Evolutionary conservation across 2,329 filamentous ascomycete species (phyloP).

Genomic region (Curvularia hawaiiensis): DNA sequence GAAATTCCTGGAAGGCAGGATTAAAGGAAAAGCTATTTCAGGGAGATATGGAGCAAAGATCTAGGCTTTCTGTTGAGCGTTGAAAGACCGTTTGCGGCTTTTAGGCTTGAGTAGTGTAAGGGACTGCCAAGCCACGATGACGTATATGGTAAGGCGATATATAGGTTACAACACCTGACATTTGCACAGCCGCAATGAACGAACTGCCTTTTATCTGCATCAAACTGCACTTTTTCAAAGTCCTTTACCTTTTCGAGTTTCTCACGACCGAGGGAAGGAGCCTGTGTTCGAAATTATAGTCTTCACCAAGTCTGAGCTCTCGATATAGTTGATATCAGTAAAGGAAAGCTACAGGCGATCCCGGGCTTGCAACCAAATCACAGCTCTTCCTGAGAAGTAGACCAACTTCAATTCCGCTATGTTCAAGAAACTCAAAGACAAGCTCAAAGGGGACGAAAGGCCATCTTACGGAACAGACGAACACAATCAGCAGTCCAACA

Average conservation of each 20-base stretch:
- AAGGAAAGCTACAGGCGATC: neutral
- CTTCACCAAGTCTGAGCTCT: neutral
- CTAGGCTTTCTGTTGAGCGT: neutral
- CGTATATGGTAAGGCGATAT: conserved; percentile 9
- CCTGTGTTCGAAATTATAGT: no score
- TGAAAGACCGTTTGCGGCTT: neutral
- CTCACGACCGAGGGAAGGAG: neutral
- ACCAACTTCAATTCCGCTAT: conserved; percentile 20
- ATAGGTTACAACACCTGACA: neutral
- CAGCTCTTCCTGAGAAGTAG: neutral
- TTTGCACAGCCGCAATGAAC: conserved; percentile 15
- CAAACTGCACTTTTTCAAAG: conserved; percentile 1
- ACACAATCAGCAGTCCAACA: conserved; percentile 34
- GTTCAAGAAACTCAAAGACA: conserved; percentile 46
- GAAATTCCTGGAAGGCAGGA: conserved; percentile 32
- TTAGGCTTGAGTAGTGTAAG: neutral
- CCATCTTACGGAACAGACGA: conserved; percentile 24
- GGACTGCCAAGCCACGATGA: conserved; percentile 19
- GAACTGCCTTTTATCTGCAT: conserved; percentile 8
- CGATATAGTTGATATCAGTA: neutral
- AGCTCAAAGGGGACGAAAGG: conserved; percentile 37
- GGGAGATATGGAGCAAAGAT: conserved; percentile 12
- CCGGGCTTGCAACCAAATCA: neutral
- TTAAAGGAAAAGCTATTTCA: neutral
- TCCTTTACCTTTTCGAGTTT: neutral